phyloP scores from a whole-genome alignment of 495 filamentous ascomycete species.

The Pseudoneurospora amorphoporcata region DNA sequence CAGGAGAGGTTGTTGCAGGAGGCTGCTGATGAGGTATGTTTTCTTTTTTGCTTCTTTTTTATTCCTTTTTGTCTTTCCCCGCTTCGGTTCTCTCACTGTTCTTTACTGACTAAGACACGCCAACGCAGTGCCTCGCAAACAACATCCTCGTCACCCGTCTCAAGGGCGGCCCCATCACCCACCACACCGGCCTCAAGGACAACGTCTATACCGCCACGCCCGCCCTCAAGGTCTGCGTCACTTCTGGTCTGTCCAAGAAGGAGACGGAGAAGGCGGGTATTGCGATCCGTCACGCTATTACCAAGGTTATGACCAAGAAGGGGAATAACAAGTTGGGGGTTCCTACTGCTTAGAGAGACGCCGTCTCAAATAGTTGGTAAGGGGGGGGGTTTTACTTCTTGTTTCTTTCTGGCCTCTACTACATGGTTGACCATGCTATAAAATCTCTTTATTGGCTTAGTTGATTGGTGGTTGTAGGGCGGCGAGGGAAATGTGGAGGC shows the following conservation, averaged over 20 bases:
- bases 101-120: background rate
- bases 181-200: slow-evolving; percentile 44
- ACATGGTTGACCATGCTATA: background rate
- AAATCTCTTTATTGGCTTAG: background rate
- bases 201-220: slow-evolving; percentile 58
- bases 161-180: slow-evolving; percentile 60
- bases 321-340: slow-evolving; percentile 29
- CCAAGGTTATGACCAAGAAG: slow-evolving; percentile 62
- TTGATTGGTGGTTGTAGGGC: background rate
- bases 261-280: slow-evolving; percentile 89
- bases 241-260: slow-evolving; percentile 77
- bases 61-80: background rate
- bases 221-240: slow-evolving; percentile 83
- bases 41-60: background rate
- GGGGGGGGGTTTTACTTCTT: background rate
- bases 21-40: slow-evolving; percentile 78
- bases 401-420: background rate
- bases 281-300: slow-evolving; percentile 84
- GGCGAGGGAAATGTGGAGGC: background rate
- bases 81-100: background rate
- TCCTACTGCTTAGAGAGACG: slow-evolving; percentile 11
- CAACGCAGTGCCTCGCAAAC: slow-evolving; percentile 59
- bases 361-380: background rate
- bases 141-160: slow-evolving; percentile 79
- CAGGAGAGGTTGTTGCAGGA: slow-evolving; percentile 84